Evolutionary conservation across 257 asterid species (phyloP).

Genomic region (Nicotiana undulata): DNA sequence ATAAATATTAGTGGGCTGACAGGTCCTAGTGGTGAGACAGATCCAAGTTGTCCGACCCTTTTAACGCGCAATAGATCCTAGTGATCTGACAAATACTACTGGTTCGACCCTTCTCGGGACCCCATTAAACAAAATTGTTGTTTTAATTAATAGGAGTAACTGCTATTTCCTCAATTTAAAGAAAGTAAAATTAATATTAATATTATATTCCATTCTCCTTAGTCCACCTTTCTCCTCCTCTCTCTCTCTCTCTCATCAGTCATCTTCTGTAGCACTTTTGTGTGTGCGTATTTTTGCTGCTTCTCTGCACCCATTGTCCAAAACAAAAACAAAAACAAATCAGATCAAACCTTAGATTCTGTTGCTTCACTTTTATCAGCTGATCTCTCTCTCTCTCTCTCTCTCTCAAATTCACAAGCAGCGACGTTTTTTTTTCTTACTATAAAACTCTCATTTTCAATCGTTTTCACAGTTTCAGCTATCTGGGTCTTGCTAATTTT

Average conservation of each 20-base stretch:
- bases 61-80: no score
- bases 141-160: no score
- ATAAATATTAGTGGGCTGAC: no score
- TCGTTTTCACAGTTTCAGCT: slow-evolving; percentile 5
- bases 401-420: neutral
- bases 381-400: neutral
- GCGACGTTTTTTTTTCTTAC: neutral
- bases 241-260: neutral
- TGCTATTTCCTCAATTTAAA: no score
- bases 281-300: neutral
- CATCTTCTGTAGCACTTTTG: neutral
- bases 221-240: neutral
- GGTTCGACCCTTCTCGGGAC: no score
- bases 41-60: no score
- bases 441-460: neutral
- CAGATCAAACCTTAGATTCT: neutral
- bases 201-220: neutral
- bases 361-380: neutral
- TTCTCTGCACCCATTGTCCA: no score
- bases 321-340: no score
- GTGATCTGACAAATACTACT: no score
- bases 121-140: no score
- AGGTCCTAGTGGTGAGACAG: no score
- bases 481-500: neutral
- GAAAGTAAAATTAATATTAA: no score